phyloP scores from a whole-genome alignment of 331 rosid genomes.

The Quercus phellos region DNA sequence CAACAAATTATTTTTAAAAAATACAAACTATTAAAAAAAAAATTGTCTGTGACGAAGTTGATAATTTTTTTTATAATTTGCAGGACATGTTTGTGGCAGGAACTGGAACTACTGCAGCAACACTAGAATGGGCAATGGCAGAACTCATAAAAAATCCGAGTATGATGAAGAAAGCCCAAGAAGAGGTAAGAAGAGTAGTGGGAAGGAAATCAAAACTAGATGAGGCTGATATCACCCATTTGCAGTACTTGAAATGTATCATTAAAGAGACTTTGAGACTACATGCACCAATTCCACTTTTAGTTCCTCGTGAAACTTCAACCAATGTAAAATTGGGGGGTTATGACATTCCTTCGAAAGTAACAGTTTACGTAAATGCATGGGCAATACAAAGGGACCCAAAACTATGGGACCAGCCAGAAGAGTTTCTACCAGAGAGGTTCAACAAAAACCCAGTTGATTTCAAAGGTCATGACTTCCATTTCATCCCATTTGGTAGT shows the following conservation, averaged over 20 bases:
- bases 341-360: slow-evolving; percentile 31
- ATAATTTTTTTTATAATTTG: not conserved
- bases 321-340: slow-evolving; percentile 20
- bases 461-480: slow-evolving; percentile 27
- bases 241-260: slow-evolving; percentile 42
- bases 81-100: slow-evolving; percentile 55
- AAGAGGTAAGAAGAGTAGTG: slow-evolving; percentile 38
- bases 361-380: slow-evolving; percentile 24
- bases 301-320: slow-evolving; percentile 33
- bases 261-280: slow-evolving; percentile 46
- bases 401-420: slow-evolving; percentile 34
- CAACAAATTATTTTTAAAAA: too few relatives aligned
- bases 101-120: slow-evolving; percentile 22
- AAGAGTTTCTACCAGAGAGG: slow-evolving; percentile 45
- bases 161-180: slow-evolving; percentile 43
- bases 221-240: slow-evolving; percentile 17
- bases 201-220: slow-evolving; percentile 30
- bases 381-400: slow-evolving; percentile 57
- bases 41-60: not conserved
- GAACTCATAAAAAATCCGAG: slow-evolving; percentile 36
- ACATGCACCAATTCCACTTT: slow-evolving; percentile 38
- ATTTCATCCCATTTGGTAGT: slow-evolving; percentile 46
- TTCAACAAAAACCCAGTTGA: slow-evolving; percentile 22
- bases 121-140: slow-evolving; percentile 42
- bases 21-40: too few relatives aligned